Conservation (phyloP, 1,139 yeast species). For the Scheffersomyces segobiensis region DNA sequence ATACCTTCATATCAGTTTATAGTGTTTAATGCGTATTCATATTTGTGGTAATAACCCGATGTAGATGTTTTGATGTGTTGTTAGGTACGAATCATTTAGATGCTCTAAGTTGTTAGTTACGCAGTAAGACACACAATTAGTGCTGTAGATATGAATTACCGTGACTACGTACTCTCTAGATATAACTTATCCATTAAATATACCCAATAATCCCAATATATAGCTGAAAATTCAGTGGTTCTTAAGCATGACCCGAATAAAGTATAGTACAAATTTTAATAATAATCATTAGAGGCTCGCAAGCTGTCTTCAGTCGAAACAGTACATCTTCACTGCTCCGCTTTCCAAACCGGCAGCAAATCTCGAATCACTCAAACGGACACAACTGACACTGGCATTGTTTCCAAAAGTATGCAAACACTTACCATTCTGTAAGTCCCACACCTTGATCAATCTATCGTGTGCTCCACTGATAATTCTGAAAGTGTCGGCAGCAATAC, state of each 20-base stretch:
- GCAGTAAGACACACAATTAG: no score
- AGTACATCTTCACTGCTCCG: slow-evolving; percentile 80
- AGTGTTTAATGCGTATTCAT: background rate
- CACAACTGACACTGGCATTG: slow-evolving; percentile 77
- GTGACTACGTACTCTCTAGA: background rate
- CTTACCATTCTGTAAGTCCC: slow-evolving; percentile 94
- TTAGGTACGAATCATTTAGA: background rate
- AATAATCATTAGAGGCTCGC: background rate
- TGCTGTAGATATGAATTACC: background rate
- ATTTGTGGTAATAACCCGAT: background rate
- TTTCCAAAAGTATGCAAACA: slow-evolving; percentile 90
- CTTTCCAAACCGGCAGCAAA: slow-evolving; percentile 89
- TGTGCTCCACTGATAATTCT: slow-evolving; percentile 93
- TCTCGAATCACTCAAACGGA: slow-evolving; percentile 84
- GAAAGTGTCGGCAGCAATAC: slow-evolving; percentile 91
- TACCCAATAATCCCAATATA: background rate
- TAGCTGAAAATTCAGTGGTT: background rate
- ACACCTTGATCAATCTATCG: slow-evolving; percentile 83
- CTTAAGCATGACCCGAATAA: background rate
- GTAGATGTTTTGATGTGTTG: background rate
- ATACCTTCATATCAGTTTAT: background rate
- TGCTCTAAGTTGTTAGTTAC: background rate
- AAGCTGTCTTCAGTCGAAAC: slow-evolving; percentile 53
- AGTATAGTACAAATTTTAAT: background rate
- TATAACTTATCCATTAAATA: background rate